phyloP scores from a whole-genome alignment of 768 basidiomycete species.

The Phlebiopsis flavidoalba region DNA sequence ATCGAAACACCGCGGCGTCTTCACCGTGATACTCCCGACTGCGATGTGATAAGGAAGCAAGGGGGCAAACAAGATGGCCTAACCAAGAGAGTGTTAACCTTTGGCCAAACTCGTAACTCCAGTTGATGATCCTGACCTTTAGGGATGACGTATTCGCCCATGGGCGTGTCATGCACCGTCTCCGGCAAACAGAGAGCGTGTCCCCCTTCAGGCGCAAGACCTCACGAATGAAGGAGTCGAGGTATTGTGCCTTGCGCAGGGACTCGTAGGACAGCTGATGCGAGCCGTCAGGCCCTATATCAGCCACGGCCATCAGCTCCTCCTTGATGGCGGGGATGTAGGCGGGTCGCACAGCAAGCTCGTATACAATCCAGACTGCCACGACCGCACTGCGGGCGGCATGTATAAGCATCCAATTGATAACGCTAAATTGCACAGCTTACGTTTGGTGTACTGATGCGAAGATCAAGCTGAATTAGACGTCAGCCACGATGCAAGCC shows the following conservation, averaged over 20 bases:
- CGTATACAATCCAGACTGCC: constrained; percentile 30
- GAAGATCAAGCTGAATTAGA: constrained; percentile 25
- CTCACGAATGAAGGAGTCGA: constrained; percentile 33
- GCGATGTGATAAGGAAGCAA: constrained; percentile 26
- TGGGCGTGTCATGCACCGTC: constrained; percentile 22
- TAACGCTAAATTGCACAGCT: constrained; percentile 4
- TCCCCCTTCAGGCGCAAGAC: constrained; percentile 34
- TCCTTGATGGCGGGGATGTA: constrained; percentile 25
- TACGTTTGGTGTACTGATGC: constrained; percentile 33
- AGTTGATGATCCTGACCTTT: constrained; percentile 19
- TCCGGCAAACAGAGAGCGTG: constrained; percentile 25
- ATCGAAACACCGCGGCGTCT: constrained; percentile 22
- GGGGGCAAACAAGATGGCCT: constrained; percentile 26
- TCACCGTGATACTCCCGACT: constrained; percentile 22
- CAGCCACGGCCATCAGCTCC: constrained; percentile 22
- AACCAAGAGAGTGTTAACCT: background rate
- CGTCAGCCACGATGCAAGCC: background rate
- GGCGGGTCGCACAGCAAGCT: constrained; percentile 25
- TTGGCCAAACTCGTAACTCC: background rate
- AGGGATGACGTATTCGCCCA: constrained; percentile 26
- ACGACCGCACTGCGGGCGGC: constrained; percentile 23
- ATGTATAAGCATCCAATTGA: background rate
- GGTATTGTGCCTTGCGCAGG: constrained; percentile 21
- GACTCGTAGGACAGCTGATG: constrained; percentile 23
- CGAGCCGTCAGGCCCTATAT: constrained; percentile 18